Conservation (phyloP, 768 basidiomycete genomes). For the Xerocomellus amylosporus region DNA sequence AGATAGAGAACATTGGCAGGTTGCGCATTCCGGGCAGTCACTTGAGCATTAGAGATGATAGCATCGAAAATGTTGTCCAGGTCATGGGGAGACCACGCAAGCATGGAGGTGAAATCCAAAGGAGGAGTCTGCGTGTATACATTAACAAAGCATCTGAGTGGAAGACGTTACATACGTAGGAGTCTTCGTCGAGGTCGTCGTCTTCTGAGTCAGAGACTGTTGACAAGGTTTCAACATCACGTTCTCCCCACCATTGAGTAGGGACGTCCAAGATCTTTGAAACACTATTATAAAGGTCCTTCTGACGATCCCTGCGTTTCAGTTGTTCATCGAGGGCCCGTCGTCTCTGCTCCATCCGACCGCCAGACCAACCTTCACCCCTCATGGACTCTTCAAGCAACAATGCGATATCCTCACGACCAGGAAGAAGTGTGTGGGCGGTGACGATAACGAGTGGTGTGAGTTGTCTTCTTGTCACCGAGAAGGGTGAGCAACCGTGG, state of each 20-base stretch:
- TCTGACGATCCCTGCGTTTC: conserved; percentile 52
- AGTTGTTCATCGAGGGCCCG: conserved; percentile 54
- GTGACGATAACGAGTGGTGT: conserved; percentile 89
- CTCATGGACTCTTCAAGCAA: conserved; percentile 89
- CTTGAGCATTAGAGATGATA: conserved; percentile 72
- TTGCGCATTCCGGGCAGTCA: conserved; percentile 69
- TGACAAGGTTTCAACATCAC: conserved; percentile 43
- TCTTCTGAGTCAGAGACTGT: conserved; percentile 47
- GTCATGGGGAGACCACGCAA: conserved; percentile 83
- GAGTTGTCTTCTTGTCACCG: conserved; percentile 71
- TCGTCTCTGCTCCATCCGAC: conserved; percentile 68
- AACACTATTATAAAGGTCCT: conserved; percentile 56
- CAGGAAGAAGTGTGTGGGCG: conserved; percentile 75
- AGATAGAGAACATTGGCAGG: conserved; percentile 93
- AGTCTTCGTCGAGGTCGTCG: conserved; percentile 47
- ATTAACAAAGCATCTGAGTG: conserved; percentile 3
- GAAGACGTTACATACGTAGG: conserved; percentile 40
- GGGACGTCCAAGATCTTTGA: conserved; percentile 54
- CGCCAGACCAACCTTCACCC: conserved; percentile 77
- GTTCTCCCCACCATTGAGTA: conserved; percentile 66
- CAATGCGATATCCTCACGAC: conserved; percentile 82
- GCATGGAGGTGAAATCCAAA: conserved; percentile 80
- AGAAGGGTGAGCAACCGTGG: conserved; percentile 83
- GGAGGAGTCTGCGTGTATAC: conserved; percentile 57
- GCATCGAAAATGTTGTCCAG: conserved; percentile 79